Conservation (phyloP, 306 rosid species). For the Boehmeria nivea region DNA sequence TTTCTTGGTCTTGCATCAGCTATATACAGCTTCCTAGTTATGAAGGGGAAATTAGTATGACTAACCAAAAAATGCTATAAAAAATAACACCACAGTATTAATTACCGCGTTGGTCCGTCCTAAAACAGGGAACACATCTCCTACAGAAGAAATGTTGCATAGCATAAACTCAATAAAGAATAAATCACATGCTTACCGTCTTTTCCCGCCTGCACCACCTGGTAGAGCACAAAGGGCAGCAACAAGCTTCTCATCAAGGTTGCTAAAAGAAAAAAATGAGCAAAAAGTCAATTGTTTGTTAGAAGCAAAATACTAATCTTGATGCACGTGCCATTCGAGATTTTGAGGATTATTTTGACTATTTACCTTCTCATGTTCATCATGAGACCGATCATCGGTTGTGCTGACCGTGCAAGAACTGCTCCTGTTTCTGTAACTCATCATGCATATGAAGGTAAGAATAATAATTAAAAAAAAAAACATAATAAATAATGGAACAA, state of each 20-base stretch:
- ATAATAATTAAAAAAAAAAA: conserved; percentile 9
- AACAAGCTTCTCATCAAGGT: conserved; percentile 86
- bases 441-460: conserved; percentile 17
- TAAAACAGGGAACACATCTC: too few species aligned
- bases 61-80: not conserved
- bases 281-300: not conserved
- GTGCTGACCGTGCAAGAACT: conserved; percentile 97
- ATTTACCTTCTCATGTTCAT: conserved; percentile 95
- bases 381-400: conserved; percentile 96
- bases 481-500: not conserved
- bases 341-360: conserved; percentile 8
- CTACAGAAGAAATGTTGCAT: too few species aligned
- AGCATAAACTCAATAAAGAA: too few species aligned
- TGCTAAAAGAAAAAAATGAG: conserved; percentile 47
- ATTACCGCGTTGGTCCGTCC: too few species aligned
- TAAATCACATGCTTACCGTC: conserved; percentile 41
- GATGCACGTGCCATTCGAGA: not conserved
- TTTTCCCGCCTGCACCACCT: conserved; percentile 35
- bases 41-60: not conserved
- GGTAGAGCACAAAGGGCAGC: conserved; percentile 73
- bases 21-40: conserved; percentile 77
- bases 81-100: not conserved
- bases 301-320: not conserved
- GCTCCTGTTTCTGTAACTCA: conserved; percentile 73
- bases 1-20: conserved; percentile 97